Evolutionary conservation across 768 basidiomycete genomes (phyloP).

Genomic region (Mycena galericulata): DNA sequence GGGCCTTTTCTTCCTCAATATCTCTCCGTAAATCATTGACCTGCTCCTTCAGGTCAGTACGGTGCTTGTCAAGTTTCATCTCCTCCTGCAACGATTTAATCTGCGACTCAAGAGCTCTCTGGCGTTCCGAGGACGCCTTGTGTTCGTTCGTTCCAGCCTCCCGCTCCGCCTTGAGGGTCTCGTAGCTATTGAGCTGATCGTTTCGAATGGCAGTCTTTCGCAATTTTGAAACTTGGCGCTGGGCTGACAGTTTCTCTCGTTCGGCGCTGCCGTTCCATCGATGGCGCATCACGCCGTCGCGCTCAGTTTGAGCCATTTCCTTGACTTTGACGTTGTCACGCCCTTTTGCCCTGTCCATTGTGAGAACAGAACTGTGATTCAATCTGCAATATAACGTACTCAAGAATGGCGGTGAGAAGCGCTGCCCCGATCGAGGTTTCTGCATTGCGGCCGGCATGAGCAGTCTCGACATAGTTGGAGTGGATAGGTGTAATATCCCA

Average conservation of each 20-base stretch:
- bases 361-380: neutral
- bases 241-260: neutral
- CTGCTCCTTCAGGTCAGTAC: conserved; percentile 1
- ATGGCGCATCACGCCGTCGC: neutral
- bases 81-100: neutral
- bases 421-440: conserved; percentile 26
- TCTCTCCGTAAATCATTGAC: neutral
- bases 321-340: neutral
- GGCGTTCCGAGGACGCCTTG: neutral
- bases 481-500: conserved; percentile 35
- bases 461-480: conserved; percentile 34
- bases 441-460: conserved; percentile 30
- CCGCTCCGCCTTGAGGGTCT: neutral
- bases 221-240: neutral
- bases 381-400: neutral
- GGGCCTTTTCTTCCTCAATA: neutral
- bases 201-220: neutral
- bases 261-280: conserved; percentile 1
- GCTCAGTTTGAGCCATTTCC: neutral
- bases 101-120: neutral
- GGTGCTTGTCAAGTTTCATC: conserved; percentile 9
- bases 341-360: neutral
- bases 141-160: neutral
- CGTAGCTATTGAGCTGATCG: conserved; percentile 1
- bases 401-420: conserved; percentile 28